A percentile compares a stretch with the other conserved stretches of the same genome.
These are phyloP conservation scores for Xenoacremonium recifei DNA, from an alignment of 2,329 filamentous ascomycete genomes.

Conservation along the genomic window DNA sequence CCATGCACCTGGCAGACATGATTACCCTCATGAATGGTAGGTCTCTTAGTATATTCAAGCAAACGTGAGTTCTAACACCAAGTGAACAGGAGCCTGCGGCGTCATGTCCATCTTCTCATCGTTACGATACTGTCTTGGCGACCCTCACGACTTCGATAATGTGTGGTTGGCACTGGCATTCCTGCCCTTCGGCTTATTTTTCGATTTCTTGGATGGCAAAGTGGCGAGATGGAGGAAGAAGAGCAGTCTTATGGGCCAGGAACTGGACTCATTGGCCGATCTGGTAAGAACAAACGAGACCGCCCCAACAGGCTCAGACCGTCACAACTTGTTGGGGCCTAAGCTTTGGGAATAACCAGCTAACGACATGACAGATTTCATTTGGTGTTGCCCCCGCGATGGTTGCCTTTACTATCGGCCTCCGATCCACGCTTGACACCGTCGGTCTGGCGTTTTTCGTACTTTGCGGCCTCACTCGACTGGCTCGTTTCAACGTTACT, in stretches of 20 bases:
- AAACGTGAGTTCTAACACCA: too few relatives aligned
- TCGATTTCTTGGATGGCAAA: slow-evolving; percentile 97
- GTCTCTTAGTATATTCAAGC: too few relatives aligned
- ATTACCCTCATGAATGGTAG: slow-evolving; percentile 82
- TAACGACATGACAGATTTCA: slow-evolving; percentile 64
- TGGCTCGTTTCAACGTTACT: slow-evolving; percentile 97
- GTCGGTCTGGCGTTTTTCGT: slow-evolving; percentile 82
- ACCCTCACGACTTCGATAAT: slow-evolving; percentile 62
- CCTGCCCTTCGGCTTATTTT: slow-evolving; percentile 91
- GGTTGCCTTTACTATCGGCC: slow-evolving; percentile 83
- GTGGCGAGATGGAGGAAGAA: slow-evolving; percentile 96
- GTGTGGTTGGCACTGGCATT: slow-evolving; percentile 82
- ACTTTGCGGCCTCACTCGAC: slow-evolving; percentile 86
- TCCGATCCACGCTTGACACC: slow-evolving; percentile 83
- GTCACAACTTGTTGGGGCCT: too few relatives aligned
- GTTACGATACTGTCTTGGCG: slow-evolving; percentile 84
- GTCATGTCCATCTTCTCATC: slow-evolving; percentile 96
- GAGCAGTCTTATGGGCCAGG: slow-evolving; percentile 96
- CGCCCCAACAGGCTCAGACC: too few relatives aligned
- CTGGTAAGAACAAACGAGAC: slow-evolving; percentile 59
- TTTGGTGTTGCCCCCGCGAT: slow-evolving; percentile 90
- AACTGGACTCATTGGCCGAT: slow-evolving; percentile 93
- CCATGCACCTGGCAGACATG: slow-evolving; percentile 77
- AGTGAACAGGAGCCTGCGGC: slow-evolving; percentile 57
- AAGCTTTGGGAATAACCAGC: slow-evolving; percentile 2